Evolutionary conservation across 345 rosid genomes (phyloP).

Genomic region (Firmiana major): DNA sequence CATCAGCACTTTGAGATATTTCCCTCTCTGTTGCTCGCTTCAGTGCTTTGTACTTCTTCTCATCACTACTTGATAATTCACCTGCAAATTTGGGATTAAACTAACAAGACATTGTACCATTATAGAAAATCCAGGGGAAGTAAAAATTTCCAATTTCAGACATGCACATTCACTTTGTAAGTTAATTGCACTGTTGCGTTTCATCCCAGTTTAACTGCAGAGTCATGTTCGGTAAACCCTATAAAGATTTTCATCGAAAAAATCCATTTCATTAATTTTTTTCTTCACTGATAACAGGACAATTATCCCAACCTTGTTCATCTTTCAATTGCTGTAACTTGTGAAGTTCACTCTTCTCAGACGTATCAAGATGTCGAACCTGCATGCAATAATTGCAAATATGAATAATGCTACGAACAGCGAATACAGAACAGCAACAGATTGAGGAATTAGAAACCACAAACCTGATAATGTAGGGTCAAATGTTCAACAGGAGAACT

Average conservation of each 20-base stretch:
- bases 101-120: not conserved
- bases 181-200: not conserved
- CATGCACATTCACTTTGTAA: not conserved
- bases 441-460: conserved; percentile 19
- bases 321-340: conserved; percentile 98
- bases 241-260: not conserved
- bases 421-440: not conserved
- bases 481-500: conserved; percentile 99
- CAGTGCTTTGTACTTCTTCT: conserved; percentile 93
- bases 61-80: conserved; percentile 97
- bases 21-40: conserved; percentile 98
- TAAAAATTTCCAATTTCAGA: conserved; percentile 2
- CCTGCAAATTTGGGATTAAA: conserved; percentile 41
- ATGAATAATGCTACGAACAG: conserved; percentile 2
- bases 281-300: not conserved
- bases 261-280: not conserved
- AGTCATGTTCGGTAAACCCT: not conserved
- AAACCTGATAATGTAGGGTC: conserved; percentile 99
- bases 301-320: conserved; percentile 74
- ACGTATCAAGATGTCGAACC: conserved; percentile 99
- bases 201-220: conserved; percentile 1
- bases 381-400: conserved; percentile 28
- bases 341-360: conserved; percentile 98
- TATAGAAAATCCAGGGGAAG: not conserved
- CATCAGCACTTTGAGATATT: conserved; percentile 99